phyloP scores from a whole-genome alignment of 1,139 yeast species.

The Candida smagusa region DNA sequence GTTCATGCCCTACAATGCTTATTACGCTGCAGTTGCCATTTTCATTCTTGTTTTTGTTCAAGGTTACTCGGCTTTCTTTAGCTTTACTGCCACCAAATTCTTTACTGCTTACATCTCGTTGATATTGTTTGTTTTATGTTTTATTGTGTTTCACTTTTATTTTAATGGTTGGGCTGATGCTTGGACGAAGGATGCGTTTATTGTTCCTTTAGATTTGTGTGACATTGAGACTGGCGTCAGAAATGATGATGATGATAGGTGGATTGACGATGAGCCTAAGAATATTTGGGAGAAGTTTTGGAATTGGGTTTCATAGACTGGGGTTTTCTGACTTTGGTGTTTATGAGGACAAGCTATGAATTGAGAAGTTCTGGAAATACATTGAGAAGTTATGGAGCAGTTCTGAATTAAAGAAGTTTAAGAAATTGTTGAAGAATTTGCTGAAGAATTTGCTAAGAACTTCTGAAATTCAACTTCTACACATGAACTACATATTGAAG shows the following conservation, averaged over 20 bases:
- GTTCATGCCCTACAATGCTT: conserved; percentile 60
- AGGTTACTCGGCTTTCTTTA: conserved; percentile 64
- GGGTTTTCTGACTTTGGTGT: too few relatives aligned
- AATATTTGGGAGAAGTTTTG: conserved; percentile 56
- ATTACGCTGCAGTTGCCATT: conserved; percentile 51
- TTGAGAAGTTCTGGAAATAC: too few relatives aligned
- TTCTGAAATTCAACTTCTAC: too few relatives aligned
- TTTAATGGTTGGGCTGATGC: conserved; percentile 38
- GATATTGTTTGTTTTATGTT: conserved; percentile 51
- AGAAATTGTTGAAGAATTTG: too few relatives aligned
- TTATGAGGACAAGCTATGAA: too few relatives aligned
- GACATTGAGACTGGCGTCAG: conserved; percentile 63
- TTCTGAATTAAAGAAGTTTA: too few relatives aligned
- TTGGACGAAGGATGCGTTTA: conserved; percentile 29
- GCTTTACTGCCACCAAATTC: conserved; percentile 52
- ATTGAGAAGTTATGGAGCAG: too few relatives aligned
- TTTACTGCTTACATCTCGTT: conserved; percentile 68
- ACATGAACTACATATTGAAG: too few relatives aligned
- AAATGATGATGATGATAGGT: conserved; percentile 48
- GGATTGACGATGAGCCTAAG: conserved; percentile 43
- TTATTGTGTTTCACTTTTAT: conserved; percentile 50
- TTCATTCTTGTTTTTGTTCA: conserved; percentile 61
- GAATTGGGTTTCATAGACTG: conserved; percentile 18
- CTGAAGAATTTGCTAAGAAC: too few relatives aligned
- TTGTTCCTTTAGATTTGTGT: conserved; percentile 50